Base-by-base conservation (phyloP, 225 moss, liverwort and hornwort genomes). In the Thuidium tamariscinum region DNA sequence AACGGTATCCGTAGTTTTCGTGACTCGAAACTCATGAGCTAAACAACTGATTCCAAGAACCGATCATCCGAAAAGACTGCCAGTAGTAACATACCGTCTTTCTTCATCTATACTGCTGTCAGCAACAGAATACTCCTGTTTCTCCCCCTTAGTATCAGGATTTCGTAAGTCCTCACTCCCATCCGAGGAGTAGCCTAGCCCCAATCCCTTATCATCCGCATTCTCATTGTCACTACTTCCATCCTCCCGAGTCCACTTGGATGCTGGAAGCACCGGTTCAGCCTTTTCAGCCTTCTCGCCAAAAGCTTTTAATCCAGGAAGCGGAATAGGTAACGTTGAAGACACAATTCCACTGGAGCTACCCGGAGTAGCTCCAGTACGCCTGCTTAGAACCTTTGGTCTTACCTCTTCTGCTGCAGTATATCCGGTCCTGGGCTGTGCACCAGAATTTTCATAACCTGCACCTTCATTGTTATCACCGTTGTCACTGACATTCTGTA, bases 161-260 rank as follows among this genome's bases (percentile, higher is more conserved):
- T 93, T 94, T 78, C 89, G 90, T 7, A 95, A 21, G 51, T 99
- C 99, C 87, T 96, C 99, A 86, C 99, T 99, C 60, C 96, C 99
- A 60, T 96, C 96, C 42, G 99, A 97, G 39, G 95, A 96, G 80
- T 97, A 97, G 19, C 95, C 95, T 55, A 99, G 90, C 49, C 96
- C 97, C 89, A 99, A 95, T 56, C 96, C 95, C 92, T 93, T 97
- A 17, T 91, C 88, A 51, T 92, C 89, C 77, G 95, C 93, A 81
- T 97, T 95, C 82, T 99, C 98, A 64, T 95, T 96, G 79, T 96
- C 97, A 89, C 99, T 98, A 61, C 71, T 93, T 77, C 96, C 94
- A 83, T 99, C 99, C 64, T 99, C 97, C 83, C 99, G 94, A 21
- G 97, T 94, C 99, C 99, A 99, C 88, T 99, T 99, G 56, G 99